phyloP scores from a whole-genome alignment of 805 yeast species.

The Schwanniomyces polymorphus region DNA sequence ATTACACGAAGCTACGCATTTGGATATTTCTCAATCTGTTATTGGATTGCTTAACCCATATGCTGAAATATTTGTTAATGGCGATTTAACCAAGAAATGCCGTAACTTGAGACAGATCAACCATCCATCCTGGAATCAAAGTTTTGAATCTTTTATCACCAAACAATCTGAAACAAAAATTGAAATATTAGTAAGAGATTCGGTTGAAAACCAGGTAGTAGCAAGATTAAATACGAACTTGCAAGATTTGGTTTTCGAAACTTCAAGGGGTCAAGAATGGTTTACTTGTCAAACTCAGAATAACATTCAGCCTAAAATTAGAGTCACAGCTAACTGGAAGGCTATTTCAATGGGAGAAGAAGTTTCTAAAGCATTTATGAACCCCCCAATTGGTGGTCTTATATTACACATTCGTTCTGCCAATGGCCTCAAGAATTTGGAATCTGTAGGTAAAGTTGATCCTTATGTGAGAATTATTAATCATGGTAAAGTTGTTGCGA shows the following conservation, averaged over 20 bases:
- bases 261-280: slow-evolving; percentile 50
- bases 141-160: slow-evolving; percentile 60
- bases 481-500: slow-evolving; percentile 57
- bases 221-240: slow-evolving; percentile 54
- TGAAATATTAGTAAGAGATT: slow-evolving; percentile 60
- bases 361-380: slow-evolving; percentile 42
- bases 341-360: slow-evolving; percentile 58
- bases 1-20: slow-evolving; percentile 58
- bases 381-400: slow-evolving; percentile 67
- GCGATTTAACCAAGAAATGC: slow-evolving; percentile 52
- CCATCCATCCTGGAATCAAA: slow-evolving; percentile 72
- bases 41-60: slow-evolving; percentile 60
- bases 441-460: slow-evolving; percentile 71
- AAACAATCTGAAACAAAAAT: slow-evolving; percentile 58
- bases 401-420: slow-evolving; percentile 60
- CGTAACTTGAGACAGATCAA: slow-evolving; percentile 67
- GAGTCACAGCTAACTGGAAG: slow-evolving; percentile 66
- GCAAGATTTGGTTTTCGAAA: slow-evolving; percentile 53
- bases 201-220: slow-evolving; percentile 52
- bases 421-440: slow-evolving; percentile 52
- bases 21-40: slow-evolving; percentile 54
- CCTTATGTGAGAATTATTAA: slow-evolving; percentile 65
- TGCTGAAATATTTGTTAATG: slow-evolving; percentile 65
- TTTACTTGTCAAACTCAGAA: slow-evolving; percentile 47
- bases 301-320: slow-evolving; percentile 45